Percentiles rank a stretch among this genome's conserved stretches.
Conservation (phyloP, 2,329 filamentous ascomycete genomes). For the Ophiostoma angusticollis region DNA sequence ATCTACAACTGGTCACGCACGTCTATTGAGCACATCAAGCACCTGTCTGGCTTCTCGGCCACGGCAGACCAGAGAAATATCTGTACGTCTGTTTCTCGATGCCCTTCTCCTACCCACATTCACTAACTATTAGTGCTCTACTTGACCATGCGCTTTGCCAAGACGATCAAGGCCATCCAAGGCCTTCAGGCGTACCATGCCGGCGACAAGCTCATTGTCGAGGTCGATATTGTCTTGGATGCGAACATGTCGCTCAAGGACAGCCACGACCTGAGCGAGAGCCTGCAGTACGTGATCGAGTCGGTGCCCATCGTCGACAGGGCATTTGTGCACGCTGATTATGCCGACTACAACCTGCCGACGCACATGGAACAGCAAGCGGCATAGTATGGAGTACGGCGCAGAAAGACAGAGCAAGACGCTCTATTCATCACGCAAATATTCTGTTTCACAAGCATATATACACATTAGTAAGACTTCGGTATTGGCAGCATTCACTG, state of each 20-base stretch:
- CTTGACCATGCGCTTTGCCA: conserved; percentile 86
- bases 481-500: too few species aligned
- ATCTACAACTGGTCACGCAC: conserved; percentile 69
- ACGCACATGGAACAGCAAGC: conserved; percentile 41
- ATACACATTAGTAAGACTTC: too few species aligned
- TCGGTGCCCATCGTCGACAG: conserved; percentile 67
- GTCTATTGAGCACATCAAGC: conserved; percentile 63
- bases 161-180: conserved; percentile 74
- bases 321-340: conserved; percentile 57
- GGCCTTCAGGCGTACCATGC: conserved; percentile 75
- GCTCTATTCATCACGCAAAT: too few species aligned
- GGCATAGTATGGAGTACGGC: neutral
- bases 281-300: conserved; percentile 72
- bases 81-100: conserved; percentile 18
- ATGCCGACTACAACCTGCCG: conserved; percentile 47
- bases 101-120: neutral
- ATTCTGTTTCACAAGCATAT: too few species aligned
- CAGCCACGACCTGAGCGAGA: conserved; percentile 67
- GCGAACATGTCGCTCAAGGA: conserved; percentile 63
- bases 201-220: conserved; percentile 72
- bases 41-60: conserved; percentile 66
- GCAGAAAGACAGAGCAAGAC: too few species aligned
- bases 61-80: conserved; percentile 74
- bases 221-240: conserved; percentile 72
- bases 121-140: conserved; percentile 47